These are phyloP conservation scores for Sporothrix schenckii DNA, from an alignment of 2,329 filamentous ascomycete species.

Conservation along the genomic window DNA sequence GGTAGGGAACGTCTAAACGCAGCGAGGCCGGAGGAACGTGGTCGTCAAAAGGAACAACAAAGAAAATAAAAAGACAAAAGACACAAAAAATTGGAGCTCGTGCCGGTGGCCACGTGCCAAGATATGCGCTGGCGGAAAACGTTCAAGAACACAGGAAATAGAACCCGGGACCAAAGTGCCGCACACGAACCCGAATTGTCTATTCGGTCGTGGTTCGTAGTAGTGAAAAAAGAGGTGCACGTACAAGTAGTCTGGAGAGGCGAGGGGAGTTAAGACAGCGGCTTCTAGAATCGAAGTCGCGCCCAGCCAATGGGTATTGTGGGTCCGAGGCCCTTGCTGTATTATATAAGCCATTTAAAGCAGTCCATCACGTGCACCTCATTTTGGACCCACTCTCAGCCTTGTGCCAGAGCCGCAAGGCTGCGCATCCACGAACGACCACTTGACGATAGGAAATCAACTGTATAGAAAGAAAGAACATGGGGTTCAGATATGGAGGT, in stretches of 20 bases:
- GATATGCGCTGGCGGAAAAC: neutral
- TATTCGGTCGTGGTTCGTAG: constrained; percentile 2
- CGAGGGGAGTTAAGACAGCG: constrained; percentile 1
- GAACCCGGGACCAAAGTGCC: neutral
- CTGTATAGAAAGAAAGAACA: neutral
- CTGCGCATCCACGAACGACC: neutral
- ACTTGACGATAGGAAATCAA: neutral
- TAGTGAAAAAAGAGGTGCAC: neutral
- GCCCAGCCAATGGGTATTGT: neutral
- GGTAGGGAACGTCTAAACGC: neutral
- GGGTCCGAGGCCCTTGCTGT: neutral
- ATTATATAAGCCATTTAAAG: constrained; percentile 12
- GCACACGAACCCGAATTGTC: neutral
- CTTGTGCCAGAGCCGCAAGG: constrained; percentile 21
- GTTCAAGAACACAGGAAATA: neutral
- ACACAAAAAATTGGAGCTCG: too few relatives aligned
- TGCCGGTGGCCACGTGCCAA: neutral
- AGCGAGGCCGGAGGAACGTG: neutral
- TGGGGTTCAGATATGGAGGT: too few relatives aligned
- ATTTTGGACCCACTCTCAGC: neutral
- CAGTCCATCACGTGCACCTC: neutral
- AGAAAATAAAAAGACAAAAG: neutral
- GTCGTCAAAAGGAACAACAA: neutral
- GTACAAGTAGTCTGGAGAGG: neutral
- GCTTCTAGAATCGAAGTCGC: constrained; percentile 13